These are phyloP conservation scores for Penicillium fuscoglaucum DNA, from an alignment of 2,329 filamentous ascomycete genomes.

Conservation along the genomic window DNA sequence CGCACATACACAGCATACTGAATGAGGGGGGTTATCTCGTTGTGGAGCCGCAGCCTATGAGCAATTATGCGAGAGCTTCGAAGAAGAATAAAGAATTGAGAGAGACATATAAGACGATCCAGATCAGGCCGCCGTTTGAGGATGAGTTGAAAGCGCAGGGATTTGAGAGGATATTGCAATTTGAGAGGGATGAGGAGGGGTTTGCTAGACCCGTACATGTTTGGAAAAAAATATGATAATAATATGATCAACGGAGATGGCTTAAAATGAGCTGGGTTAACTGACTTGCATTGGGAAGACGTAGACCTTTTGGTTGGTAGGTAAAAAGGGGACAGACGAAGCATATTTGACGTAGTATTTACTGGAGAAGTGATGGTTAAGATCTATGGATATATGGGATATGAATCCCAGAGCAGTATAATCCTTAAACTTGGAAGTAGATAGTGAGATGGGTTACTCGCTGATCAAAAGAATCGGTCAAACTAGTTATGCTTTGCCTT, in stretches of 20 bases:
- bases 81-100: conserved; percentile 30
- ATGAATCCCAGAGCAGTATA: too few species aligned
- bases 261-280: background rate
- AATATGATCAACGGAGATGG: background rate
- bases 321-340: background rate
- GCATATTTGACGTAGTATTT: background rate
- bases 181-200: conserved; percentile 28
- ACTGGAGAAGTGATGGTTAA: too few species aligned
- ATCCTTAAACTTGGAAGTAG: too few species aligned
- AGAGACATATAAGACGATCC: conserved; percentile 27
- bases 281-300: background rate
- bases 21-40: conserved; percentile 29
- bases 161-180: conserved; percentile 24
- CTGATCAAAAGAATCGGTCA: too few species aligned
- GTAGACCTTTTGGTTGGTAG: background rate
- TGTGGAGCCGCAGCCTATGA: conserved; percentile 29
- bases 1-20: conserved; percentile 24
- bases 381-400: too few species aligned
- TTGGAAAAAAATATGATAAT: conserved; percentile 20
- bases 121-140: conserved; percentile 26
- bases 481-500: too few species aligned
- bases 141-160: conserved; percentile 24
- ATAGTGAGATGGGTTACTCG: too few species aligned
- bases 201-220: conserved; percentile 30
- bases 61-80: conserved; percentile 28